Evolutionary conservation across 441 rosid species (phyloP), one percentile per base, ranked within the genome.

Genomic region (Dalechampia spathulata): DNA sequence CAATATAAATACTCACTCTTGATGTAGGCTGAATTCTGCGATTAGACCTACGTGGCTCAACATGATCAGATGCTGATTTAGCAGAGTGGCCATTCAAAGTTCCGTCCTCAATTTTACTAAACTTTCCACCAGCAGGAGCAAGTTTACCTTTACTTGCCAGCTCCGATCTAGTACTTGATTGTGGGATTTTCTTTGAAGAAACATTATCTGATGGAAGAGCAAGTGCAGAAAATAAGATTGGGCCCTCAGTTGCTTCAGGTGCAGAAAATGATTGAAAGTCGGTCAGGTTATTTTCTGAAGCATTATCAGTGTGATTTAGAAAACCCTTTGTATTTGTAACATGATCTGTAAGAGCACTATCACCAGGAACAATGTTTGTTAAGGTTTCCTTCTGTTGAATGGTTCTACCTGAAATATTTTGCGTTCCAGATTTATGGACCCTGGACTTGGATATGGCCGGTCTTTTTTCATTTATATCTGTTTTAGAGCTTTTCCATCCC

Each of bases 21-120:
- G 96, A 94, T n/a, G 99, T 94, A 55, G 99, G 99, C 75, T 87
- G 96, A 65, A 94, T 94, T 75, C 85, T 83, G 53, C 98, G 95
- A 52, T 66, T 69, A 58, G 98, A 94, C 71, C 99, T 78, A 15
- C 99, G 91, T 36, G 94, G 96, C 76, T 90, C 99, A 56, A 55
- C 53, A 38, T 51, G 65, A 22, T 81, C 89, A 44, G 73, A 48
- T 40, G 66, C 49, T 49, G 77, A 39, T 61, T 76, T 78, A 51
- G 67, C 62, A 52, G 83, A 63, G 64, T 60, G 55, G 48, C 62
- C 71, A 59, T 61, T 71, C 43, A 76, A 55, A 47, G 66, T 65
- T 72, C 77, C 76, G n/a, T 75, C 78, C 69, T 90, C 91, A 11
- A 71, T 75, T 72, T 69, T 87, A 30, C 74, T 71, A 71, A 83